A percentile compares a stretch with the other conserved stretches of the same genome.
Evolutionary conservation across 495 filamentous ascomycete species (phyloP).

Genomic region (Apiosordaria backusii): DNA sequence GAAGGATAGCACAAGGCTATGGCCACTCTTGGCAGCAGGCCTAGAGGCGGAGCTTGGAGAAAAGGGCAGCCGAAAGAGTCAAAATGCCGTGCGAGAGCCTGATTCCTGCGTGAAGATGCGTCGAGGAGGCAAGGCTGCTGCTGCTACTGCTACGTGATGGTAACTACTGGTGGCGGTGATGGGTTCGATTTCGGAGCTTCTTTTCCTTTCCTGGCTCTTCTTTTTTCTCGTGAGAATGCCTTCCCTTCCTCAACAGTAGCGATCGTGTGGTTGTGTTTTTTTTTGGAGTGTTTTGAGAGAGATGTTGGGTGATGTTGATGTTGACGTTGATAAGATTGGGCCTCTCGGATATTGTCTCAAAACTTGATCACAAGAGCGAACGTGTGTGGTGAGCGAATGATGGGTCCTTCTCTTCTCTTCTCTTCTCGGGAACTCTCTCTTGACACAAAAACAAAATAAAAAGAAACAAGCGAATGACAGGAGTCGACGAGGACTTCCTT

Average conservation of each 20-base stretch:
- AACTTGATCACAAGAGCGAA: conserved; percentile 12
- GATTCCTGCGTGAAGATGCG: background rate
- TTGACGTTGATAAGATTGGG: background rate
- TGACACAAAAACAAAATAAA: conserved; percentile 38
- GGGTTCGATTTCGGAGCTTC: background rate
- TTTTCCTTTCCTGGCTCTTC: conserved; percentile 22
- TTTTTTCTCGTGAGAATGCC: conserved; percentile 15
- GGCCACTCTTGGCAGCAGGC: conserved; percentile 11
- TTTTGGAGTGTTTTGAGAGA: conserved; percentile 1
- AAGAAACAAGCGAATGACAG: conserved; percentile 58
- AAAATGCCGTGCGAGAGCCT: conserved; percentile 5
- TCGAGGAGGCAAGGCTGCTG: background rate
- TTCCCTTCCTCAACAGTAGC: conserved; percentile 28
- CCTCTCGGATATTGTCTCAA: conserved; percentile 15
- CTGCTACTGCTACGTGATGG: background rate
- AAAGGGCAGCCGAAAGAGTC: background rate
- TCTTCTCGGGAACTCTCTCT: background rate
- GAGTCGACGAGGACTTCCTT: conserved; percentile 63
- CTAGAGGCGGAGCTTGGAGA: conserved; percentile 7
- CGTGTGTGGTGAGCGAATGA: conserved; percentile 4
- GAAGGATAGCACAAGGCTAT: conserved; percentile 14
- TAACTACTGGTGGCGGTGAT: conserved; percentile 1
- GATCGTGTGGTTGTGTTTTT: conserved; percentile 26
- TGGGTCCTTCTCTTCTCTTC: background rate
- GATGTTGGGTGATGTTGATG: background rate